These are phyloP conservation scores for Akanthomyces dipterigenus DNA, from an alignment of 2,329 filamentous ascomycete genomes.

Conservation along the genomic window DNA sequence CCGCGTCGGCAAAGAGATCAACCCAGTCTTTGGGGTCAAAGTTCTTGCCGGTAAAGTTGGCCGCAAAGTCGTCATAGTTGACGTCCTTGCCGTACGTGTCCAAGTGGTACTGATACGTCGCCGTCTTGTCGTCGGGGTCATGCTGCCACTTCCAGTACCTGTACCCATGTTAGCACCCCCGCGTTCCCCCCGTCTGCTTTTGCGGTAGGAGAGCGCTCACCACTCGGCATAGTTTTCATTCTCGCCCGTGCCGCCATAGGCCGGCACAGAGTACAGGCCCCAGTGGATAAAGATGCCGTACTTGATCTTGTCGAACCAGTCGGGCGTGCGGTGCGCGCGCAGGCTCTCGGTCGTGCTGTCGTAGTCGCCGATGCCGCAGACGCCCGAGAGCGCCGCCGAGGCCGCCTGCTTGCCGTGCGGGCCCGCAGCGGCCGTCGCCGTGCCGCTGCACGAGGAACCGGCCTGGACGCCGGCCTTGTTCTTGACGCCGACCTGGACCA, in stretches of 20 bases:
- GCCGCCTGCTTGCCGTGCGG: not conserved
- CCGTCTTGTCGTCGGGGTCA: slow-evolving; percentile 5
- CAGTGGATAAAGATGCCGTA: slow-evolving; percentile 57
- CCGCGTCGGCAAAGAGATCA: slow-evolving; percentile 44
- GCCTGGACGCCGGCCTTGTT: slow-evolving; percentile 13
- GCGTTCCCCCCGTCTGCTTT: not conserved
- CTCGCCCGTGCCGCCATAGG: slow-evolving; percentile 42
- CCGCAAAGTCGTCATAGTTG: slow-evolving; percentile 50
- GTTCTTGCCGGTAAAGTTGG: slow-evolving; percentile 42
- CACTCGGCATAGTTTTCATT: slow-evolving; percentile 38
- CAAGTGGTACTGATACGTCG: slow-evolving; percentile 40
- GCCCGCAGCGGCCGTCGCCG: not conserved
- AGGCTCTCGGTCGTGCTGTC: slow-evolving; percentile 21
- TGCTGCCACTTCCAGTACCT: slow-evolving; percentile 13
- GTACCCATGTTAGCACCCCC: not conserved
- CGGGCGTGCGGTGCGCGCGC: slow-evolving; percentile 35
- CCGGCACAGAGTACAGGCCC: slow-evolving; percentile 49
- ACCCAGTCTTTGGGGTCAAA: slow-evolving; percentile 49
- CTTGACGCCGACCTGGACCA: slow-evolving; percentile 12
- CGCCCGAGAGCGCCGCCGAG: not conserved
- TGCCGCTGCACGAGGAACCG: slow-evolving; percentile 6
- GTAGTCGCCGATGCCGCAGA: slow-evolving; percentile 2
- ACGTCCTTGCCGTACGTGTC: slow-evolving; percentile 43
- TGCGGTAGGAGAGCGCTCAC: slow-evolving; percentile 19
- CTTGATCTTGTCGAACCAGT: slow-evolving; percentile 50